Base-by-base conservation (phyloP, 1,139 yeast genomes). In the Blastobotrys petasosporus region DNA sequence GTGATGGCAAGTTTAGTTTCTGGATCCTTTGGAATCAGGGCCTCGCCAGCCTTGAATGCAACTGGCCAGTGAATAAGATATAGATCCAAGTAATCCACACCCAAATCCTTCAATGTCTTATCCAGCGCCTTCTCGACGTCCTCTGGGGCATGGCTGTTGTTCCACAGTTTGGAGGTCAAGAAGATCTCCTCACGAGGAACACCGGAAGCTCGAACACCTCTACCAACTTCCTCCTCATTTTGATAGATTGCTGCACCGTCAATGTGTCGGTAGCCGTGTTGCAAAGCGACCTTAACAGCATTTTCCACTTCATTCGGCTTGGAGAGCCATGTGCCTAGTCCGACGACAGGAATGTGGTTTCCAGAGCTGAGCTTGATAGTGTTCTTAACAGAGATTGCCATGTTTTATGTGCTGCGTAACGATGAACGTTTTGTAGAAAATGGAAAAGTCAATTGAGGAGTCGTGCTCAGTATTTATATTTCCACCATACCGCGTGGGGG, bases 131-230 rank as follows among this genome's bases (percentile, higher is more conserved):
- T 67, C 31, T 64, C 77, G n/a, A 80, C 80, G 37, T 61, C 42
- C 67, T 62, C 76, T 7, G 82, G 85, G 31, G 56, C 54, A 53
- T 74, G 75, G 7, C 88, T 78, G 32, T 69, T 68, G 10, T 74
- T 73, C 92, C 94, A 85, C 57, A 84, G 71, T 69, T 86, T 86
- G 47, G 94, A 82, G 40, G 85, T 83, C 55, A 85, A 71, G 63
- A 80, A 79, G 54, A 86, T 67, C 40, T 85, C 94, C 51, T 81
- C 82, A 66, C 95, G 58, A 29, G 60, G 52, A n/a, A 56, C 58
- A 13, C 60, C 54, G 23, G 45, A 41, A 13, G 39, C 45, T 11
- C 20, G 38, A 46, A 61, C 54, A 32, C 64, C 85, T 37, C 68
- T 61, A 10, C 81, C 82, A 28, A 77, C 80, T 54, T 75, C 77